phyloP scores from a whole-genome alignment of 2,329 filamentous ascomycete genomes.

The Gaeumannomyces sp. region DNA sequence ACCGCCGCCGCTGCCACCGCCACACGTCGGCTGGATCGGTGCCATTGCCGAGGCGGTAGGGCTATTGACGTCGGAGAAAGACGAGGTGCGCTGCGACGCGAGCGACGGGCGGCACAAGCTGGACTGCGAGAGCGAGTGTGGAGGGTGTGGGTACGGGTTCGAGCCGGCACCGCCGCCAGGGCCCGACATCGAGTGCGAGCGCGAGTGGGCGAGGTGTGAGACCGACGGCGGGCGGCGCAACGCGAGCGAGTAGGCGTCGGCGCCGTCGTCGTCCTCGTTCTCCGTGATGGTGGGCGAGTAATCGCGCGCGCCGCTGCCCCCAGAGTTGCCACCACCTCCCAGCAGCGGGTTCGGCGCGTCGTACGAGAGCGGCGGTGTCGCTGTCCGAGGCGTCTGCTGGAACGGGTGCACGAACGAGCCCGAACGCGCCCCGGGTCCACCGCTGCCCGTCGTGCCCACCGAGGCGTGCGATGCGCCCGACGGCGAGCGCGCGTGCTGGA shows the following conservation, averaged over 20 bases:
- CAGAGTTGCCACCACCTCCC: conserved; percentile 41
- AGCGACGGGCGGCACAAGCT: conserved; percentile 31
- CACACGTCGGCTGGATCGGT: conserved; percentile 11
- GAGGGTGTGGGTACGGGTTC: conserved; percentile 19
- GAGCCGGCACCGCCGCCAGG: conserved; percentile 14
- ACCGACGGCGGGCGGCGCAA: conserved; percentile 10
- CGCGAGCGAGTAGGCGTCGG: conserved; percentile 9
- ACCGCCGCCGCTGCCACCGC: neutral
- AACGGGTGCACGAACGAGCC: conserved; percentile 57
- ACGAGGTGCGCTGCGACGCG: conserved; percentile 33
- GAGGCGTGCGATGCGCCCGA: conserved; percentile 53
- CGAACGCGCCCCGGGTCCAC: conserved; percentile 22
- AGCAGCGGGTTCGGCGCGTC: conserved; percentile 39
- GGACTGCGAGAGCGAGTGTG: conserved; percentile 20
- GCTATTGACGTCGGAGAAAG: conserved; percentile 30
- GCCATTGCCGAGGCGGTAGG: conserved; percentile 25
- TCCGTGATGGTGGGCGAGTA: conserved; percentile 52
- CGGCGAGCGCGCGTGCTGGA: conserved; percentile 51
- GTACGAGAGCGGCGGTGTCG: conserved; percentile 54
- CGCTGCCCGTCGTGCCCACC: conserved; percentile 48
- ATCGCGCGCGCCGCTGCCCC: conserved; percentile 34
- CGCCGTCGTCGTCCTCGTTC: conserved; percentile 37
- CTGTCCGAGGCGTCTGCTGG: conserved; percentile 56
- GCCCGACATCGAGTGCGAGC: conserved; percentile 18
- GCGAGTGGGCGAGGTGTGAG: conserved; percentile 12